Base-by-base conservation (phyloP, 2,329 filamentous ascomycete species). In the Ophiostoma himal-ulmi region DNA sequence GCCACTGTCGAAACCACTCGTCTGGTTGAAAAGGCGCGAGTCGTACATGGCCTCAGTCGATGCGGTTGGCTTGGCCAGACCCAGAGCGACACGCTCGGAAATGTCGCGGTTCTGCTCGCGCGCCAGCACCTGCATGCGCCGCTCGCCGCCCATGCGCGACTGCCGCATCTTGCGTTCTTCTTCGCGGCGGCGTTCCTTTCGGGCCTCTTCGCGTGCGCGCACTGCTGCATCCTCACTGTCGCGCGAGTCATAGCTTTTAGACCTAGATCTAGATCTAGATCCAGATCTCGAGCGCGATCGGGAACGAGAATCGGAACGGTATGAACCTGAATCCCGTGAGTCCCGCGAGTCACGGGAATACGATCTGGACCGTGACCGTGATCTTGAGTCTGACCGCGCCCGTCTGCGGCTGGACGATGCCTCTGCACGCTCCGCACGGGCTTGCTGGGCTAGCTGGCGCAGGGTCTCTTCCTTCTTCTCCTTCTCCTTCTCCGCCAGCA, bases 31-130 rank as follows among this genome's bases (percentile, higher is more conserved):
- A 39, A 99, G 82, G 57, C 95, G 86, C 1, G 93, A 96, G 81
- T 99, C 95, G 82, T 96, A 99, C 95, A 98, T 98, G 34, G 91
- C 89, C 79, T 99, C 95, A 70, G 90, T 90, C 68, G 89, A 91
- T 78, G 95, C 91, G 4, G 95, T 97, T 2, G 95, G 95, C 80
- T 98, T 99, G 6, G 95, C 95, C 67, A 98, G 82, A 3, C 95
- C 95, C 6, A 99, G 85, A 1, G 95, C 95, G 44, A 99, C 92
- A 83, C 97, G 98, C 78, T 99, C 95, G 1, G 92, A 95, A 68
- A 99, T 97, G 79, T 99, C 95, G 75, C 95, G 92, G 78, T 96
- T 94, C 78, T 98, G 94, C 79, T 98, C 94, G 34, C 94, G 88
- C 0, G 94, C 94, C 85, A 98, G 91, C 81, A 96, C 90, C 79